A percentile compares a stretch with the other conserved stretches of the same genome.
Conservation (phyloP, 306 rosid genomes). For the Cucurbita argyrosperma region DNA sequence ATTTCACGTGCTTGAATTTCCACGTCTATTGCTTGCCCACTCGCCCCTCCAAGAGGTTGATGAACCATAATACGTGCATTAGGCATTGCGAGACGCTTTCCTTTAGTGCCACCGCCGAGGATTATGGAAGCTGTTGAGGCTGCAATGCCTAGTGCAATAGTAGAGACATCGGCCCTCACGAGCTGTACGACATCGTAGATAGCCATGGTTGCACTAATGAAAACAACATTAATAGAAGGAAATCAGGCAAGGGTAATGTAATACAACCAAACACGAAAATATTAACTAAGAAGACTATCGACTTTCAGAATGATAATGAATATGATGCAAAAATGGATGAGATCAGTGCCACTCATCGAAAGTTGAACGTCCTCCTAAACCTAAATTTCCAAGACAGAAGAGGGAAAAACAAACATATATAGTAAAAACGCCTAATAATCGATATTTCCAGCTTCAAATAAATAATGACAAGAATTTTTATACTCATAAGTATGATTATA, state of each 20-base stretch:
- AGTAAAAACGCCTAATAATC: not conserved
- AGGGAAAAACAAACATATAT: not conserved
- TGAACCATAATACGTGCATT: constrained; percentile 84
- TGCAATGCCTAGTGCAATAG: constrained; percentile 77
- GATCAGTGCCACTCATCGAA: not conserved
- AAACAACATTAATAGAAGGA: constrained; percentile 13
- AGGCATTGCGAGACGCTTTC: constrained; percentile 97
- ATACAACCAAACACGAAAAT: not conserved
- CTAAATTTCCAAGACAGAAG: not conserved
- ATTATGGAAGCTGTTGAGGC: constrained; percentile 90
- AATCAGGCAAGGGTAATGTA: constrained; percentile 13
- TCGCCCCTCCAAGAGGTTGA: constrained; percentile 96
- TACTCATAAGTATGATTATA: not conserved
- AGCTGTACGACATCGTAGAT: constrained; percentile 78
- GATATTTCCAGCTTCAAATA: not conserved
- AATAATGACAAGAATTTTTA: not conserved
- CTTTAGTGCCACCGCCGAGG: constrained; percentile 91
- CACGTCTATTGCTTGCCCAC: constrained; percentile 90
- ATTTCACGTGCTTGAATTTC: constrained; percentile 90
- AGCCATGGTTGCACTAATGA: constrained; percentile 77
- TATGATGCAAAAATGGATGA: not conserved
- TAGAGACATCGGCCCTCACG: constrained; percentile 95
- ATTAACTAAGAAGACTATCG: no score
- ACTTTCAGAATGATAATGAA: not conserved
- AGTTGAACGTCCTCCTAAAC: not conserved